These are phyloP conservation scores for Biscogniauxia mediterranea DNA, from an alignment of 2,329 filamentous ascomycete species.

Conservation along the genomic window DNA sequence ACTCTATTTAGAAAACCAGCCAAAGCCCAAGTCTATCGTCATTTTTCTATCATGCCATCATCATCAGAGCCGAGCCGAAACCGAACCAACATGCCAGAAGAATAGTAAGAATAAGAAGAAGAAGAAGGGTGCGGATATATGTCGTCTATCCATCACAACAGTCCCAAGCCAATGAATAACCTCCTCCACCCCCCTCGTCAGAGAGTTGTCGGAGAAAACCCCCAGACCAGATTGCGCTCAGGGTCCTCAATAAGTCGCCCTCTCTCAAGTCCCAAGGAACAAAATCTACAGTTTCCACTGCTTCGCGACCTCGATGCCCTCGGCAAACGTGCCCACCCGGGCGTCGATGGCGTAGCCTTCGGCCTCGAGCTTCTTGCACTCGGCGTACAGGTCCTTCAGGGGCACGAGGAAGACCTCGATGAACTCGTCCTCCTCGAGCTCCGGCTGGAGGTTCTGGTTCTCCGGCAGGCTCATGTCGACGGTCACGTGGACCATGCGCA, in stretches of 20 bases:
- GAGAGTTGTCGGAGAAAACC: too few species aligned
- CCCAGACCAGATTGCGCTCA: too few species aligned
- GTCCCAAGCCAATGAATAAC: neutral
- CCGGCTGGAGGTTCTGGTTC: constrained; percentile 66
- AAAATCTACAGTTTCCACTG: constrained; percentile 41
- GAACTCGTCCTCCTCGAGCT: constrained; percentile 78
- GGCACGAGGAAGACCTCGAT: constrained; percentile 76
- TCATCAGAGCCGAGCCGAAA: too few species aligned
- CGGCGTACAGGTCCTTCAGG: constrained; percentile 60
- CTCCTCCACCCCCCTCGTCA: too few species aligned
- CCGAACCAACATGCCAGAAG: too few species aligned
- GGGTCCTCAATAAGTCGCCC: too few species aligned
- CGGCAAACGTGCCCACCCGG: constrained; percentile 72
- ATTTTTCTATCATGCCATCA: too few species aligned
- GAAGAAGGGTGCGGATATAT: too few species aligned
- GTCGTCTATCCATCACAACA: neutral
- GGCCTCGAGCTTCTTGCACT: constrained; percentile 64
- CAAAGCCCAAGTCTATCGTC: too few species aligned
- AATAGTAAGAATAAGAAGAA: too few species aligned
- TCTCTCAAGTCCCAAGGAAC: neutral
- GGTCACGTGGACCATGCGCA: constrained; percentile 68
- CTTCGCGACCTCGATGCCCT: constrained; percentile 73
- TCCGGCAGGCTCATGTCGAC: constrained; percentile 68
- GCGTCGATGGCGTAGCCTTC: constrained; percentile 79
- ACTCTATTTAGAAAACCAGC: too few species aligned